phyloP scores from a whole-genome alignment of 345 rosid species.

The Populus pruinosa region DNA sequence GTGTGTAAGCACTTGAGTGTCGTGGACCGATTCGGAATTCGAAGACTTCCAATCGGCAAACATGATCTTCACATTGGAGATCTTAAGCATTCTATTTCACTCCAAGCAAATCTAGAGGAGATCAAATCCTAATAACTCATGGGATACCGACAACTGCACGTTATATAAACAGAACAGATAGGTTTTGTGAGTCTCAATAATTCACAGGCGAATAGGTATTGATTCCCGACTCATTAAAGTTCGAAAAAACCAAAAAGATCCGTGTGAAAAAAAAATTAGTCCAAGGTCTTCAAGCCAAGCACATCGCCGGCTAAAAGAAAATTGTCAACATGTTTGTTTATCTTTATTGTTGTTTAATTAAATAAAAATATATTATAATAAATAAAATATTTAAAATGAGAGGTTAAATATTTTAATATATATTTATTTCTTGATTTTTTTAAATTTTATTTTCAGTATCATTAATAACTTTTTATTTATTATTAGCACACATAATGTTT shows the following conservation, averaged over 20 bases:
- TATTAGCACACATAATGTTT: too few relatives aligned
- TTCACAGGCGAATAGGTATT: neutral
- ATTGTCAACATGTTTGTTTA: too few relatives aligned
- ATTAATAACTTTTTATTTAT: too few relatives aligned
- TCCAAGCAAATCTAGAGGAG: conserved; percentile 47
- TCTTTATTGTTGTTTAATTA: too few relatives aligned
- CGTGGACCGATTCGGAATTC: conserved; percentile 66
- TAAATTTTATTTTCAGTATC: too few relatives aligned
- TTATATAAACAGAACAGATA: neutral
- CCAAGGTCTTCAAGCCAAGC: neutral
- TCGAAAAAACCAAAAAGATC: neutral
- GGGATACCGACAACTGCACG: neutral
- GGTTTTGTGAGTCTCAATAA: neutral
- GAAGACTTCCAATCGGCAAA: conserved; percentile 85
- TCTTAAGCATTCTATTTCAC: conserved; percentile 69
- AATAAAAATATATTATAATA: too few relatives aligned
- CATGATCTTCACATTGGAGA: conserved; percentile 73
- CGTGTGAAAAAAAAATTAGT: neutral
- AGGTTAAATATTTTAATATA: too few relatives aligned
- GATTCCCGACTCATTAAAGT: neutral
- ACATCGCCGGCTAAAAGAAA: neutral
- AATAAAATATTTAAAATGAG: too few relatives aligned
- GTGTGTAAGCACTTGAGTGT: conserved; percentile 78
- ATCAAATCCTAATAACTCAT: conserved; percentile 18
- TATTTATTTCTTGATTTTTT: too few relatives aligned